Base-by-base conservation (phyloP, 2,329 filamentous ascomycete species). In the Rutstroemia sp. region DNA sequence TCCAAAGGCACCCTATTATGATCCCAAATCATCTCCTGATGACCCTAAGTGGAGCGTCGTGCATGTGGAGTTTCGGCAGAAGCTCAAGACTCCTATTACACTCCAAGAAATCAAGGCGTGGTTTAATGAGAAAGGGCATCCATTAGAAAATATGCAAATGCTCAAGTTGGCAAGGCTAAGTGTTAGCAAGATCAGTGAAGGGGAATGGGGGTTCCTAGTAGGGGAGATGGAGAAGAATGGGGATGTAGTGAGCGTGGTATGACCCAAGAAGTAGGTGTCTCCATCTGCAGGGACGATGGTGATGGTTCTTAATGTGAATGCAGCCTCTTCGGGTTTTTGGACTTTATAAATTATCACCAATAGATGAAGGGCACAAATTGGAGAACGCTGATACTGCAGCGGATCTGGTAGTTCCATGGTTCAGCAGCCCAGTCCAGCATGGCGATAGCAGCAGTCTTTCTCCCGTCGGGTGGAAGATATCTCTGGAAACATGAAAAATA, bases 41-140 rank as follows among this genome's bases (percentile, higher is more conserved):
- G 81, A 85, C 51, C 87, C 87, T 0, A 89, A 84, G 65, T 99
- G 94, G 94, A 89, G 85, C 53, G 81, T 94, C 17, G 94, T 97
- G 1, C 88, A 95, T 59, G 92, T 97, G 48, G 80, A 86, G 65
- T 96, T 95, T 69, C 83, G 87, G 57, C 84, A 83, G 69, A 96
- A 96, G 72, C 91, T 97, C 64, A 76, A 77, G 1, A 77, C 83
- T 14, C 80, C 84, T 0, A 80, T 97, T 56, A 79, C 79, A 5
- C 78, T 96, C 51, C 80, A 82, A 60, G 84, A 89, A 62, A 78
- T 96, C 46, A 86, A 88, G 54, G 78, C 80, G 38, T 76, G 86
- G 65, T 82, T 77, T 42, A 68, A 71, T 0, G 79, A 78, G 0
- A 73, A 80, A 8, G 78, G 77, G 7, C 70, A 72, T 51, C 76